Evolutionary conservation across 257 asterid genomes (phyloP).

Genomic region (Rauvolfia tetraphylla): DNA sequence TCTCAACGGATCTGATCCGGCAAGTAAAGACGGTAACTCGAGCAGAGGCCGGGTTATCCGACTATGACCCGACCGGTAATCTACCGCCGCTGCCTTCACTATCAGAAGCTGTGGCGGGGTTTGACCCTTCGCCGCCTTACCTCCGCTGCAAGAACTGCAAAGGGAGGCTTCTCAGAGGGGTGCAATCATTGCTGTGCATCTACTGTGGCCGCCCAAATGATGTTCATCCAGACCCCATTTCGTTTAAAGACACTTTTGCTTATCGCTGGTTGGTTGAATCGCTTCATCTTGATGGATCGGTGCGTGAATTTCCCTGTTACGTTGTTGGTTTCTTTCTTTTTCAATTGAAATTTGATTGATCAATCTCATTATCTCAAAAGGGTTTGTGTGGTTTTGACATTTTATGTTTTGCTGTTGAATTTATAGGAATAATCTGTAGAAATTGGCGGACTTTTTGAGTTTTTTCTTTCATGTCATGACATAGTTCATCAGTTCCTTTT

Average conservation of each 20-base stretch:
- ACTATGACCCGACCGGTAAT: slow-evolving; percentile 54
- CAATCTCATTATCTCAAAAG: neutral
- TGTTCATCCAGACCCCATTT: slow-evolving; percentile 50
- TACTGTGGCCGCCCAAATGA: slow-evolving; percentile 63
- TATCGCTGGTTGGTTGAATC: slow-evolving; percentile 69
- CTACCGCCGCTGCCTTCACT: slow-evolving; percentile 64
- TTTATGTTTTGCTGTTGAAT: neutral
- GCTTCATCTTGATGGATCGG: slow-evolving; percentile 90
- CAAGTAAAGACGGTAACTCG: slow-evolving; percentile 66
- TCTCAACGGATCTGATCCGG: slow-evolving; percentile 60
- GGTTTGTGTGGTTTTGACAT: neutral
- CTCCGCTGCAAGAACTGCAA: slow-evolving; percentile 73
- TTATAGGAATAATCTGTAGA: neutral
- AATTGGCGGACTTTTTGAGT: neutral
- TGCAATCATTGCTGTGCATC: slow-evolving; percentile 59
- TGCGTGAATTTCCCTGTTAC: slow-evolving; percentile 27
- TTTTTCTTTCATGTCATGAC: neutral
- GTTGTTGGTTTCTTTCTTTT: neutral
- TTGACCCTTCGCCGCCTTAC: slow-evolving; percentile 54
- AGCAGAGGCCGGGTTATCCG: slow-evolving; percentile 57
- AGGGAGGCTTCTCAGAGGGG: slow-evolving; percentile 73
- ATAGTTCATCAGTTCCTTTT: neutral
- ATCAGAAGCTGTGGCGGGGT: slow-evolving; percentile 53
- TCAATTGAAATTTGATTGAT: neutral
- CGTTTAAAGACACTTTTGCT: slow-evolving; percentile 57